phyloP scores from a whole-genome alignment of 768 basidiomycete genomes.

The Tricholoma flavovirens region DNA sequence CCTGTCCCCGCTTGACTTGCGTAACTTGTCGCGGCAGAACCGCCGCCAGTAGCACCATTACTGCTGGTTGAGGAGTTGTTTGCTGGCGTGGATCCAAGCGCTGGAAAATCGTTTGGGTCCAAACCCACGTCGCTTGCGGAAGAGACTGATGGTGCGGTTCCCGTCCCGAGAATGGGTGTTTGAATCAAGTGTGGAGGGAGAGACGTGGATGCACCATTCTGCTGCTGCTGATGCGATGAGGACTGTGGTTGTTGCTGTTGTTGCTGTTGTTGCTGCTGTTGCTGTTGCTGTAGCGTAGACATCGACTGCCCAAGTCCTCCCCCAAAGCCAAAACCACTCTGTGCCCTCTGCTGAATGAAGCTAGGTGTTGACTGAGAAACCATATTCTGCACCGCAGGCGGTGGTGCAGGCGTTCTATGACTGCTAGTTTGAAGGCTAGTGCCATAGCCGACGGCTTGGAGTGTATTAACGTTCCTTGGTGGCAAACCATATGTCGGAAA shows the following conservation, averaged over 20 bases:
- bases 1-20: slow-evolving; percentile 76
- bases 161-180: slow-evolving; percentile 39
- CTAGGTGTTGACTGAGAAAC: slow-evolving; percentile 54
- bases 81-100: slow-evolving; percentile 61
- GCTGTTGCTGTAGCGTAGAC: slow-evolving; percentile 36
- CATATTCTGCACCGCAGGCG: slow-evolving; percentile 47
- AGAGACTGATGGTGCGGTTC: slow-evolving; percentile 50
- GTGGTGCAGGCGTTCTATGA: slow-evolving; percentile 54
- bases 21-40: slow-evolving; percentile 58
- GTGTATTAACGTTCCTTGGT: slow-evolving; percentile 50
- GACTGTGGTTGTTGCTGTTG: slow-evolving; percentile 27
- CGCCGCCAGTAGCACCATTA: slow-evolving; percentile 28
- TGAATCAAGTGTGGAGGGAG: slow-evolving; percentile 53
- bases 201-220: slow-evolving; percentile 46
- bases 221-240: slow-evolving; percentile 46
- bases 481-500: slow-evolving; percentile 53
- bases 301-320: slow-evolving; percentile 43
- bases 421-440: slow-evolving; percentile 53
- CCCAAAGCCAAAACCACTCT: slow-evolving; percentile 61
- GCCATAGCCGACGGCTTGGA: slow-evolving; percentile 45
- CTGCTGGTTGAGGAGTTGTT: slow-evolving; percentile 34
- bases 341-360: slow-evolving; percentile 61
- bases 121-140: slow-evolving; percentile 72
- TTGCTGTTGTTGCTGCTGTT: slow-evolving; percentile 31
- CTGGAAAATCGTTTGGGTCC: slow-evolving; percentile 87